Percentiles rank a stretch among this genome's conserved stretches.
phyloP scores from a whole-genome alignment of 306 rosid genomes.

The cucumber (Cucumis sativus) region Cucumber_9930_V3 NC_026660.2:12167001-12167500 shows the following conservation, averaged over 20 bases:
- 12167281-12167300: background rate
- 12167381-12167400: constrained; percentile 69
- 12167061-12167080: no score
- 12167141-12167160: constrained; percentile 14
- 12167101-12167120: no score
- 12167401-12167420: constrained; percentile 74
- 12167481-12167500: constrained; percentile 82
- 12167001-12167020: no score
- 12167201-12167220: constrained; percentile 68
- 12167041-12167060: no score
- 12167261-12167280: constrained; percentile 29
- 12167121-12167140: no score
- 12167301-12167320: no score
- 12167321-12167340: no score
- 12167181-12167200: constrained; percentile 71
- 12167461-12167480: constrained; percentile 68
- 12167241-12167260: constrained; percentile 82
- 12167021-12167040: no score
- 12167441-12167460: constrained; percentile 81
- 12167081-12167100: no score
- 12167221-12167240: constrained; percentile 86
- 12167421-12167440: constrained; percentile 60
- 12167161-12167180: constrained; percentile 78
- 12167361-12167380: background rate
- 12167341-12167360: no score